These are phyloP conservation scores for Botrytis pseudocinerea DNA, from an alignment of 2,329 filamentous ascomycete genomes.

Conservation along the genomic window DNA sequence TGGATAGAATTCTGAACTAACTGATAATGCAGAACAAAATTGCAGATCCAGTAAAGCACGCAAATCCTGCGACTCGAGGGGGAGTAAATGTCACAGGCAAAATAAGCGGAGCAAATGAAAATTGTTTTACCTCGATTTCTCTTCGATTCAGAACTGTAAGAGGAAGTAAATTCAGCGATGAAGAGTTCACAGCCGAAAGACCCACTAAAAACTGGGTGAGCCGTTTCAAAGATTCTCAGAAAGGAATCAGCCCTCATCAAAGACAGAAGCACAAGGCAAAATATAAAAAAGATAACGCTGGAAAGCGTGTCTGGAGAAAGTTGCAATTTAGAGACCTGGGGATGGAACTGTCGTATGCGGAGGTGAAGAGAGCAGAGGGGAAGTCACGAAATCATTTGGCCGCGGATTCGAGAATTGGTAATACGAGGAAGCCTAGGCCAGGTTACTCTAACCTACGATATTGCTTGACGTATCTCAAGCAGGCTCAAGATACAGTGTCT, in stretches of 20 bases:
- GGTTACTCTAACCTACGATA: not conserved
- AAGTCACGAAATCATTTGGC: not conserved
- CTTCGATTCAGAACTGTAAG: not conserved
- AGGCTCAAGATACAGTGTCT: not conserved
- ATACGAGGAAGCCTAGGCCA: not conserved
- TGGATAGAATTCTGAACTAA: not conserved
- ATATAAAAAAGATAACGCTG: not conserved
- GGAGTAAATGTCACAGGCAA: no score
- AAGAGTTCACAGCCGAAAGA: no score
- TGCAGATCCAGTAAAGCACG: not conserved
- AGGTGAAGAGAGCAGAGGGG: not conserved
- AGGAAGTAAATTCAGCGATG: no score
- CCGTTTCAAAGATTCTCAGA: not conserved
- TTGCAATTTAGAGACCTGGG: not conserved
- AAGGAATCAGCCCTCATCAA: not conserved
- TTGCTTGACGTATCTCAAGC: not conserved
- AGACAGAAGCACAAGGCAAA: not conserved
- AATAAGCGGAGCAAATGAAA: no score
- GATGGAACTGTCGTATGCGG: not conserved
- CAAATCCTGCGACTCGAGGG: not conserved
- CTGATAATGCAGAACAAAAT: not conserved
- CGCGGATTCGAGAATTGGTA: not conserved
- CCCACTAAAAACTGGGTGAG: not conserved
- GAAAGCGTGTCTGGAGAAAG: not conserved
- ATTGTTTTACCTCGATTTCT: not conserved